Evolutionary conservation across 2,329 filamentous ascomycete species (phyloP).

Genomic region (Diaporthe capsici): DNA sequence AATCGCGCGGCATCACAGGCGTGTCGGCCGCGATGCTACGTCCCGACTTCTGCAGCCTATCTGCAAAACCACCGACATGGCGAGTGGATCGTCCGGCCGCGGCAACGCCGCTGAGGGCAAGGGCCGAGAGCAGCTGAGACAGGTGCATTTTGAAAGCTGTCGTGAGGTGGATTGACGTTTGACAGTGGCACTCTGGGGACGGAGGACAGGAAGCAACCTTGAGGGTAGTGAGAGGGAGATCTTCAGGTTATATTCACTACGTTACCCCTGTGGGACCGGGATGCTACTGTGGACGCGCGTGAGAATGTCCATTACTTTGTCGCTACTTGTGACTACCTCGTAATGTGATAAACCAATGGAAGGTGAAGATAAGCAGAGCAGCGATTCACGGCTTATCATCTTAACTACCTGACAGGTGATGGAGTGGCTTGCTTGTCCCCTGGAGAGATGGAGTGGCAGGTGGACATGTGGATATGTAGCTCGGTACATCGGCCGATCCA

Average conservation of each 20-base stretch:
- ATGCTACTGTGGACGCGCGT: not conserved
- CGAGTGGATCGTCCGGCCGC: slow-evolving; percentile 35
- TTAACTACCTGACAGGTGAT: not conserved
- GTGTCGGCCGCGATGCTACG: slow-evolving; percentile 5
- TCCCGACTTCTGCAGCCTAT: slow-evolving; percentile 31
- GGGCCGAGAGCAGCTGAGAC: slow-evolving; percentile 31
- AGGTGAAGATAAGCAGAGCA: slow-evolving; percentile 12
- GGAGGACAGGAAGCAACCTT: not conserved
- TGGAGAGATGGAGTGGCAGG: not conserved
- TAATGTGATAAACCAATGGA: slow-evolving; percentile 17
- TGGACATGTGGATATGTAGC: not conserved
- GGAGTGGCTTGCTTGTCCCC: not conserved
- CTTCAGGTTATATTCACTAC: slow-evolving; percentile 7
- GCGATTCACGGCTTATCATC: slow-evolving; percentile 2
- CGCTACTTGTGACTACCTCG: slow-evolving; percentile 2
- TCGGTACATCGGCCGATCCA: slow-evolving; percentile 10
- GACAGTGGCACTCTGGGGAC: slow-evolving; percentile 11
- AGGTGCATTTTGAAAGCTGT: slow-evolving; percentile 33
- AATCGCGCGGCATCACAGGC: slow-evolving; percentile 26
- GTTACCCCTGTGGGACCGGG: slow-evolving; percentile 15
- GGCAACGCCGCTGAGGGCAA: slow-evolving; percentile 35
- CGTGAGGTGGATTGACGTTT: slow-evolving; percentile 3
- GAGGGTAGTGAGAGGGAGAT: not conserved
- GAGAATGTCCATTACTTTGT: not conserved
- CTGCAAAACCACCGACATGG: slow-evolving; percentile 40